phyloP scores from a whole-genome alignment of 2,329 filamentous ascomycete species.

The Davidsoniella virescens region DNA sequence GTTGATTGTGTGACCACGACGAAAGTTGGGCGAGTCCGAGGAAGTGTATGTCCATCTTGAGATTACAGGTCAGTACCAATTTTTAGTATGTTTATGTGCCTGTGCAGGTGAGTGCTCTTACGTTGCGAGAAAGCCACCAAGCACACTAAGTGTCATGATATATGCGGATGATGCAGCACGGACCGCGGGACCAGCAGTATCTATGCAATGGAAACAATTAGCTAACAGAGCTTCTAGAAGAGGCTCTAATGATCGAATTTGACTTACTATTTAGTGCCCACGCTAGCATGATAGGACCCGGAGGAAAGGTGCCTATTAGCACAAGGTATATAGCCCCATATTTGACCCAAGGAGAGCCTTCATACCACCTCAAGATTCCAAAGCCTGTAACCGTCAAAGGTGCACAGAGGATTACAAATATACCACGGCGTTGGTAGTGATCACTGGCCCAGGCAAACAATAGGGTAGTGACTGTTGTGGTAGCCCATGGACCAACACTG shows the following conservation, averaged over 20 bases:
- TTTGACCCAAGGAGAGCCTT: conserved; percentile 24
- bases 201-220: conserved; percentile 14
- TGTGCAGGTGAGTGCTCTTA: conserved; percentile 23
- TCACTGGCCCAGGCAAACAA: conserved; percentile 18
- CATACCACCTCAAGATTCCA: conserved; percentile 31
- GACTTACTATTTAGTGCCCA: conserved; percentile 40
- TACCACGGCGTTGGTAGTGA: conserved; percentile 22
- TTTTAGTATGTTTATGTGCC: neutral
- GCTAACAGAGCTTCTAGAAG: neutral
- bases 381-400: conserved; percentile 33
- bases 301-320: conserved; percentile 39
- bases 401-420: conserved; percentile 25
- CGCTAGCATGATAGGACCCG: conserved; percentile 39
- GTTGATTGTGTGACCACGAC: conserved; percentile 39
- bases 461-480: conserved; percentile 24
- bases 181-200: conserved; percentile 38
- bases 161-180: conserved; percentile 39
- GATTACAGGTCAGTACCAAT: conserved; percentile 1
- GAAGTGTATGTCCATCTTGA: conserved; percentile 35
- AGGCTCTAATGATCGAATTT: conserved; percentile 10
- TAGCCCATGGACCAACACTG: conserved; percentile 29
- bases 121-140: conserved; percentile 40
- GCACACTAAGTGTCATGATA: conserved; percentile 37
- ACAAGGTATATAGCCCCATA: conserved; percentile 40
- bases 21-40: conserved; percentile 29